These are phyloP conservation scores for Streptanthus diversifolius DNA, from an alignment of 345 rosid species.

Conservation along the genomic window DNA sequence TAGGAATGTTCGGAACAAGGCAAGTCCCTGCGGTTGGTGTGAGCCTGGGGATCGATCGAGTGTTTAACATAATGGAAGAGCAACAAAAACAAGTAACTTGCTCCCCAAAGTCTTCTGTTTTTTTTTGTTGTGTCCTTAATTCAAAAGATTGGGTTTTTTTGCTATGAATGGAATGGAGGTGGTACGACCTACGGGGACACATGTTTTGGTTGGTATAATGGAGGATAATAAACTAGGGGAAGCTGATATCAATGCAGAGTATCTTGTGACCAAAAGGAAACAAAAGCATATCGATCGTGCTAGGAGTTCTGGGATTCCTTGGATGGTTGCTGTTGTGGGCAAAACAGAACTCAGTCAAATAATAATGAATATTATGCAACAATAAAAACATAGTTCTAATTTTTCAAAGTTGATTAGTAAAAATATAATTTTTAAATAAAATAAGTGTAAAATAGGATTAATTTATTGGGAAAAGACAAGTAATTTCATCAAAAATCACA, in stretches of 20 bases:
- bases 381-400: no score
- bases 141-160: neutral
- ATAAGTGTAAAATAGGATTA: no score
- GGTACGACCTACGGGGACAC: constrained; percentile 68
- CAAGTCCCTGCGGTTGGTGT: constrained; percentile 93
- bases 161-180: constrained; percentile 40
- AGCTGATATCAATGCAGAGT: constrained; percentile 66
- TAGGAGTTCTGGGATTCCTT: no score
- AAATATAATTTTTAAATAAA: no score
- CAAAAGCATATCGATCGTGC: constrained; percentile 47
- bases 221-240: constrained; percentile 49
- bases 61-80: constrained; percentile 83
- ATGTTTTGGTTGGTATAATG: constrained; percentile 58
- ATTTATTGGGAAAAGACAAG: no score
- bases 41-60: constrained; percentile 93
- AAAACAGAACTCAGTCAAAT: constrained; percentile 54
- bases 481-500: no score
- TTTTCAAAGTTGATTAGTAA: no score
- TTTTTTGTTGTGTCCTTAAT: neutral
- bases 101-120: neutral
- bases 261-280: constrained; percentile 51
- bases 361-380: no score
- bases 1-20: constrained; percentile 82
- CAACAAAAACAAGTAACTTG: constrained; percentile 61
- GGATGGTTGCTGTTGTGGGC: no score